Evolutionary conservation across 2,329 filamentous ascomycete species (phyloP), one percentile per base, ranked within the genome.

Genomic region (Esteya vermicola): DNA sequence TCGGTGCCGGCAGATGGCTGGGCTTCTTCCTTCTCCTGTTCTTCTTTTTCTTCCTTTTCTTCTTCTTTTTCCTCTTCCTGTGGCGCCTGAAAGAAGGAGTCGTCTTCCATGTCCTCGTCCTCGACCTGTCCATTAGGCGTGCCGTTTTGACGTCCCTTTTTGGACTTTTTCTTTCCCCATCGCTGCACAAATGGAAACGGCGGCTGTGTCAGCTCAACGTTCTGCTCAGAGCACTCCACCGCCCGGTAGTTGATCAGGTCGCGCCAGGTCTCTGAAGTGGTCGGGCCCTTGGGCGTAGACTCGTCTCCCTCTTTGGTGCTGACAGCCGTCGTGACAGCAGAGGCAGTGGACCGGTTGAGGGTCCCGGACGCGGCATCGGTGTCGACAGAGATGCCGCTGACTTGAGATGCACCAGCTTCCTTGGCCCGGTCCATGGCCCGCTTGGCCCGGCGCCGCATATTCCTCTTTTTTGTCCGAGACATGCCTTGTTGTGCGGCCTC

Each of bases 141-240:
- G 3, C 21, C 20, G 20, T 12, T 26, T 8, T 23, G 22, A 28
- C 26, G 10, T 10, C 5, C 18, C 14, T 2, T 25, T 16, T 6
- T n/a, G 14, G 19, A 23, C 8, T 16, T 1, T 13, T 14, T 32
- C 13, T 14, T 35, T 13, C 93, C 85, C 89, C 88, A 95, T 35
- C 83, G 73, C 56, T 95, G 86, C 14, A 82, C 67, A 56, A 95
- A 95, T 0, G 88, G 88, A 52, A 93, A 95, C 0, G 88, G 84
- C 0, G 89, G 88, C 26, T 83, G 71, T 39, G 72, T 81, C 34
- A 93, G 64, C 25, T 70, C 62, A 30, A 85, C 61, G 6, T 68
- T 71, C 23, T 82, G 71, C n/a, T 82, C 69, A 45, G 77, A 75
- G 57, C 88, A 95, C 56, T 96, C 89, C 1, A 93, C 83, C 19